Percentiles rank a stretch among this genome's conserved stretches.
Evolutionary conservation across 176 grass and related monocot species (phyloP).

Genomic region (Zea mays): Zm-B73-REFERENCE-NAM-5.0 NC_050101.1:17464501-17465000

Average conservation of each 20-base stretch:
- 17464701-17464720: conserved; percentile 60
- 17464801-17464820: not conserved
- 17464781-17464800: not conserved
- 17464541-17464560: conserved; percentile 64
- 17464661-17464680: conserved; percentile 79
- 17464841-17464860: conserved; percentile 55
- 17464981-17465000: too few relatives aligned
- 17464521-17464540: conserved; percentile 52
- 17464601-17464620: conserved; percentile 67
- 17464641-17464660: conserved; percentile 62
- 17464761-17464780: conserved; percentile 42
- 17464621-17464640: conserved; percentile 74
- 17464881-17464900: conserved; percentile 14
- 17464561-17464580: conserved; percentile 63
- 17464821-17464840: conserved; percentile 61
- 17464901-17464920: conserved; percentile 33
- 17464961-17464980: too few relatives aligned
- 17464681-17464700: conserved; percentile 74
- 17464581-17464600: conserved; percentile 61
- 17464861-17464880: conserved; percentile 1
- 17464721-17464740: conserved; percentile 55
- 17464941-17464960: too few relatives aligned
- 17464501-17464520: conserved; percentile 82
- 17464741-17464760: conserved; percentile 55
- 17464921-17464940: conserved; percentile 68